Conservation (phyloP, 495 filamentous ascomycete genomes). For the Penicillium daleae region DNA sequence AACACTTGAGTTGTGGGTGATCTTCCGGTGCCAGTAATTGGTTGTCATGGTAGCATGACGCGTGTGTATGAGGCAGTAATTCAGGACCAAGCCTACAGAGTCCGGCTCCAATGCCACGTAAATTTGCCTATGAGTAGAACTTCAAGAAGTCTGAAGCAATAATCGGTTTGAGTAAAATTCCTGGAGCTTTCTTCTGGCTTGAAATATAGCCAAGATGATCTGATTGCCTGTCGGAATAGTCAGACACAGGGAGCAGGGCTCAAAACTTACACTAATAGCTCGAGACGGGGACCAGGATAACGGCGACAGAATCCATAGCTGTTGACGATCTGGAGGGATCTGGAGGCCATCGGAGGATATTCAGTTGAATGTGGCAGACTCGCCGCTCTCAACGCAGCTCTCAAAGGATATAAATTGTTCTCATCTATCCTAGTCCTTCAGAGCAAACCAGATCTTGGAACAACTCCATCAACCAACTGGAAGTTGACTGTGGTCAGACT, state of each 20-base stretch:
- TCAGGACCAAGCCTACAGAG: too few relatives aligned
- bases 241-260: not conserved
- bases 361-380: not conserved
- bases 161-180: too few relatives aligned
- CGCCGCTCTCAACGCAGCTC: not conserved
- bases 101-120: too few relatives aligned
- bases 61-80: too few relatives aligned
- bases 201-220: not conserved
- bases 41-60: too few relatives aligned
- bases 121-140: too few relatives aligned
- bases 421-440: not conserved
- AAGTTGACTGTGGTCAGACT: not conserved
- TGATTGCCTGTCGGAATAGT: not conserved
- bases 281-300: not conserved
- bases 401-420: not conserved
- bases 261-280: not conserved
- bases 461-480: not conserved
- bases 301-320: not conserved
- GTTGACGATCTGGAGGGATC: not conserved
- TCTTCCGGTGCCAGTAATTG: too few relatives aligned
- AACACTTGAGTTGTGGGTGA: too few relatives aligned
- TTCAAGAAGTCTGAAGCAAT: too few relatives aligned
- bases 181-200: too few relatives aligned
- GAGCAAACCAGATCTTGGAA: not conserved
- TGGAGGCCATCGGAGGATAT: slow-evolving; percentile 2